A percentile compares a stretch with the other conserved stretches of the same genome.
phyloP scores from a whole-genome alignment of 108 stramenopile species.

The Nitzschia sp. region DNA sequence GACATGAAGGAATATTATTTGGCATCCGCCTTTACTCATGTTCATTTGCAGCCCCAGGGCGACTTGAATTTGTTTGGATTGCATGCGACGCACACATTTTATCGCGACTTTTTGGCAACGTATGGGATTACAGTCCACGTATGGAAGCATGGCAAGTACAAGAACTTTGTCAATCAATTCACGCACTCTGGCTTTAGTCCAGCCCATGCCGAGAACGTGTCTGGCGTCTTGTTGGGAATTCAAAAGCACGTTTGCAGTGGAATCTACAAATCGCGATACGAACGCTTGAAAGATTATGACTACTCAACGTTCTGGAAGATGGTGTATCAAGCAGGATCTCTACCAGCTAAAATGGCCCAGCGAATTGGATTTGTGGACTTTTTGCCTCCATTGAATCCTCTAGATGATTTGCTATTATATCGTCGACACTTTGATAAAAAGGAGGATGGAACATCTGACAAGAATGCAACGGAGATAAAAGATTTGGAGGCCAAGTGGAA shows the following conservation, averaged over 20 bases:
- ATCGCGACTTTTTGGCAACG: slow-evolving; percentile 53
- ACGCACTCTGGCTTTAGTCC: slow-evolving; percentile 56
- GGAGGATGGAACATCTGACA: slow-evolving; percentile 24
- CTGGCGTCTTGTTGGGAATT: slow-evolving; percentile 45
- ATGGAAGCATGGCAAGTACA: slow-evolving; percentile 80
- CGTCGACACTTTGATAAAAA: slow-evolving; percentile 25
- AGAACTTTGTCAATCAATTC: slow-evolving; percentile 74
- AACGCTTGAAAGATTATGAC: slow-evolving; percentile 21
- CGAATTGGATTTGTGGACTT: slow-evolving; percentile 70
- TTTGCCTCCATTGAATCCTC: slow-evolving; percentile 50
- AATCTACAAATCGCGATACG: slow-evolving; percentile 54
- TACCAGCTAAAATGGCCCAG: slow-evolving; percentile 59
- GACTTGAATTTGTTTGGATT: slow-evolving; percentile 67
- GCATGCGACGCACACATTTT: slow-evolving; percentile 45
- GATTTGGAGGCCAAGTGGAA: slow-evolving; percentile 6
- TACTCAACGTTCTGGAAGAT: slow-evolving; percentile 63
- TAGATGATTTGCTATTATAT: slow-evolving; percentile 47
- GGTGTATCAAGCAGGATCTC: slow-evolving; percentile 61
- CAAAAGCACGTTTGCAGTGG: slow-evolving; percentile 49
- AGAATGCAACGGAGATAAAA: slow-evolving; percentile 36
- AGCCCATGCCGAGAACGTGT: slow-evolving; percentile 54
- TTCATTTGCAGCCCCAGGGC: slow-evolving; percentile 70
- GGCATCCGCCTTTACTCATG: slow-evolving; percentile 61
- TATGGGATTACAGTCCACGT: slow-evolving; percentile 78
- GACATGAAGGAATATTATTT: slow-evolving; percentile 70